Evolutionary conservation across 2,329 filamentous ascomycete species (phyloP).

Genomic region (Colletotrichum sidae): DNA sequence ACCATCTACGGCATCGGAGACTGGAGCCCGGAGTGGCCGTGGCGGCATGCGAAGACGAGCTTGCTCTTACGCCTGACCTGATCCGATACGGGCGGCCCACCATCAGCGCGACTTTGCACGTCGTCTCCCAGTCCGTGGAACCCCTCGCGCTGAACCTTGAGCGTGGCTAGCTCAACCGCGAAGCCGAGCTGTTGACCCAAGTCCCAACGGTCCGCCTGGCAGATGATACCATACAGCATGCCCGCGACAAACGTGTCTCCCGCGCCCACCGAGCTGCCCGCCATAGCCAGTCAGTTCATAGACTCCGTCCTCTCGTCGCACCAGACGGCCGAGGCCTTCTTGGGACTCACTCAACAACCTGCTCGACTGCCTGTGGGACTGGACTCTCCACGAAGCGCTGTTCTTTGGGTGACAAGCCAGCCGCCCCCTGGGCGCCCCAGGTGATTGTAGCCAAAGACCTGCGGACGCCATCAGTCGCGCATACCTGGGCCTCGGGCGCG

Average conservation of each 20-base stretch:
- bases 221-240: conserved; percentile 72
- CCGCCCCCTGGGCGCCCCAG: conserved; percentile 66
- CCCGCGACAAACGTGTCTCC: conserved; percentile 83
- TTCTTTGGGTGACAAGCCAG: conserved; percentile 51
- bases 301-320: too few species aligned
- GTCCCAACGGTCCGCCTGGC: conserved; percentile 61
- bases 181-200: conserved; percentile 63
- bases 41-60: conserved; percentile 1
- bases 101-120: conserved; percentile 38
- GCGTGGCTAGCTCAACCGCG: conserved; percentile 74
- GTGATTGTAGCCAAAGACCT: conserved; percentile 66
- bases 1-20: conserved; percentile 32
- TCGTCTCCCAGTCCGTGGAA: conserved; percentile 64
- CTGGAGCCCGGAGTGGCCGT: conserved; percentile 20
- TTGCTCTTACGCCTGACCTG: conserved; percentile 23
- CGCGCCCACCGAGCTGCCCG: conserved; percentile 73
- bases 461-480: conserved; percentile 8
- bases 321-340: too few species aligned
- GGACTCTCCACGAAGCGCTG: conserved; percentile 53
- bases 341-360: conserved; percentile 69
- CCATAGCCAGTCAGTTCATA: too few species aligned
- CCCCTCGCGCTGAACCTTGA: conserved; percentile 75
- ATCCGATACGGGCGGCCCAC: conserved; percentile 38
- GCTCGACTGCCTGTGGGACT: conserved; percentile 51
- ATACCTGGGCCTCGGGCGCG: conserved; percentile 3